Evolutionary conservation across 2,329 filamentous ascomycete species (phyloP), one percentile per base, ranked within the genome.

Genomic region (Aureobasidium sp.): DNA sequence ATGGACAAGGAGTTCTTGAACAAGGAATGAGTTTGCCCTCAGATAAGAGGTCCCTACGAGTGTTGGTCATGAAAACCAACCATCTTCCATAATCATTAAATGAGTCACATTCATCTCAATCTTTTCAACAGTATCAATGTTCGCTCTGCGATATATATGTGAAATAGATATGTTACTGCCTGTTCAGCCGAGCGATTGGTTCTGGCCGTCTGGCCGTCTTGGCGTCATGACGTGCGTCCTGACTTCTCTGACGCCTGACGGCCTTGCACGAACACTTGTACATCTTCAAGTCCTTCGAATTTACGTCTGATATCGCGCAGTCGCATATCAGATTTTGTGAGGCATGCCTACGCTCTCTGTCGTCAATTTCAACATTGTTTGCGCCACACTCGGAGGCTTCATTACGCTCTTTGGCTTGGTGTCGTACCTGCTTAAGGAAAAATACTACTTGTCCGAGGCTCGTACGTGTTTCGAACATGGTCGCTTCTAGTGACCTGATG

Each of bases 361-460:
- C 37, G 86, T 82, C 66, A 88, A 91, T 73, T 96, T 96, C 80
- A 95, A 96, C 75, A 88, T 94, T 66, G 84, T 91, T 61, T 86
- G 90, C 71, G 87, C 89, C 59, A 83, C 90, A 8, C 76, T 96
- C 14, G 92, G 92, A 15, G 92, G 90, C 1, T 97, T 95, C 77
- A 86, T 97, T 65, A 91, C 90, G 0, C 68, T 95, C n/a, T 97
- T 96, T 70, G 91, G 91, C 3, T 78, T 97, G 47, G 90, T 97
- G 0, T 96, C 91, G 0, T 96, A 91, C 71, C 82, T 96, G 20
- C 82, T 90, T 71, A 96, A 97, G 72, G 92, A 96, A 76, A 88
- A 86, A 63, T 93, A 90, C 71, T 96, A 96, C 72, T 82, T 97
- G 0, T 96, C 91, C 1, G 92, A 97, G 82, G 90, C 92, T 59